A percentile compares a stretch with the other conserved stretches of the same genome.
phyloP scores from a whole-genome alignment of 78 protist genomes.

The Acrasis kona region DNA sequence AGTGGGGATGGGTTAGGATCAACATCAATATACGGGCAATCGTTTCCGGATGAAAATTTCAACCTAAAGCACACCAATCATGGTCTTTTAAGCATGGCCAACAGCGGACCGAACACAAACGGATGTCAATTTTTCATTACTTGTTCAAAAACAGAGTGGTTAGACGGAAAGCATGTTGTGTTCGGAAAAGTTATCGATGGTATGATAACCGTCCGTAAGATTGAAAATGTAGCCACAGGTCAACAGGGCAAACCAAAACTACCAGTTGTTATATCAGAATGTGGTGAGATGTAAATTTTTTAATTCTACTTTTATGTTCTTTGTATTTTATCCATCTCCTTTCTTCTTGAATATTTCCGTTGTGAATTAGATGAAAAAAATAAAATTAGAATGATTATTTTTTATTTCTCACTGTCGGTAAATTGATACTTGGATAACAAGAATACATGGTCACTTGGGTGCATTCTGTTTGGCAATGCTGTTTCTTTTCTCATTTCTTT shows the following conservation, averaged over 20 bases:
- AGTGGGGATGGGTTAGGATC: slow-evolving; percentile 87
- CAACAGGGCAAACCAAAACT: no score
- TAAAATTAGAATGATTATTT: no score
- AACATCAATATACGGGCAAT: slow-evolving; percentile 68
- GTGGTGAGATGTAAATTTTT: no score
- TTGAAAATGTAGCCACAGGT: slow-evolving; percentile 50
- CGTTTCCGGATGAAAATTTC: slow-evolving; percentile 91
- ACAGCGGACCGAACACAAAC: slow-evolving; percentile 81
- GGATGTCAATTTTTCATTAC: slow-evolving; percentile 92
- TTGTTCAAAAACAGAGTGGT: slow-evolving; percentile 65
- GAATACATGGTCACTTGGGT: neutral
- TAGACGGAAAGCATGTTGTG: slow-evolving; percentile 95
- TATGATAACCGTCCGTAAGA: slow-evolving; percentile 13
- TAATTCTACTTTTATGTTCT: no score
- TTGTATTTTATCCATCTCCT: no score
- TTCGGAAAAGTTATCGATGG: slow-evolving; percentile 75
- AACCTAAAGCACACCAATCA: slow-evolving; percentile 73
- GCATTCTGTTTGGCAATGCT: neutral
- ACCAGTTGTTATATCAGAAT: no score
- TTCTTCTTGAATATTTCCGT: no score
- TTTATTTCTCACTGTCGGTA: no score
- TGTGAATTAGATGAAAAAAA: no score
- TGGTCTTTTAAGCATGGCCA: slow-evolving; percentile 83
- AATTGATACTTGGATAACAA: neutral
- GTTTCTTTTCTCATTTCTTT: neutral